Base-by-base conservation (phyloP, 1,284 basidiomycete species). In the Neolentinus lepideus region DNA sequence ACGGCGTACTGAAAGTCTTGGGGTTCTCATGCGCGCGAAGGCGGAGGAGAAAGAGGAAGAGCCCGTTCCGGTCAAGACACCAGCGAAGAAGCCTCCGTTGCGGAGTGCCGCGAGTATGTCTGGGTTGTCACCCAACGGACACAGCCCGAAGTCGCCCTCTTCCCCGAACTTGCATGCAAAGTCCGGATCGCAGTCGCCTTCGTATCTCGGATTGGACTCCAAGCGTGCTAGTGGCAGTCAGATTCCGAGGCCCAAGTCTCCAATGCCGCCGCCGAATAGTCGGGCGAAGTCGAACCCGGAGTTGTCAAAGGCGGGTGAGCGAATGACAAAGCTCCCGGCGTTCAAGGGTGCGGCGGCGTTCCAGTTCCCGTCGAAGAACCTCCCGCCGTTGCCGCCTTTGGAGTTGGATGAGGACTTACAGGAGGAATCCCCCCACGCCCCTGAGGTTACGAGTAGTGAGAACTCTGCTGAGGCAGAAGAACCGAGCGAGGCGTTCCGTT, bases 341-440 rank as follows among this genome's bases (percentile, higher is more conserved):
- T 50, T 50, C n/a, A 50, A 50, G 24, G 47, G 24, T 11, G 4
- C 24, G 43, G 16, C 43, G 8, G 27, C 21, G 12, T 50, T 50
- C 47, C 47, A 50, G 27, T 50, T 50, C 27, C 47, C 47, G 24
- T 10, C 47, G 8, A 25, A 21, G 47, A 50, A 22, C 27, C 47
- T 14, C 3, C 60, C 61, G 1, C 59, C 63, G 6, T 53, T 45
- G 8, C 51, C 52, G 27, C 51, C 6, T 10, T 61, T 76, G 14
- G 74, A 76, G 57, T 59, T 71, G 2, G 75, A 76, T 1, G 52
- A 60, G 48, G 68, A 70, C 19, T 54, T 55, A 1, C 55, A 58
- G 24, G 47, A 50, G 11, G 22, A 50, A 16, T 50, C 47, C 6
- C 14, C 6, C 16, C 8, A 43, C n/a, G 38, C 38, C n/a, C 38